Percentiles rank a stretch among this genome's conserved stretches.
These are phyloP conservation scores for Fomes fomentarius DNA, from an alignment of 1,284 basidiomycete species.

Conservation along the genomic window DNA sequence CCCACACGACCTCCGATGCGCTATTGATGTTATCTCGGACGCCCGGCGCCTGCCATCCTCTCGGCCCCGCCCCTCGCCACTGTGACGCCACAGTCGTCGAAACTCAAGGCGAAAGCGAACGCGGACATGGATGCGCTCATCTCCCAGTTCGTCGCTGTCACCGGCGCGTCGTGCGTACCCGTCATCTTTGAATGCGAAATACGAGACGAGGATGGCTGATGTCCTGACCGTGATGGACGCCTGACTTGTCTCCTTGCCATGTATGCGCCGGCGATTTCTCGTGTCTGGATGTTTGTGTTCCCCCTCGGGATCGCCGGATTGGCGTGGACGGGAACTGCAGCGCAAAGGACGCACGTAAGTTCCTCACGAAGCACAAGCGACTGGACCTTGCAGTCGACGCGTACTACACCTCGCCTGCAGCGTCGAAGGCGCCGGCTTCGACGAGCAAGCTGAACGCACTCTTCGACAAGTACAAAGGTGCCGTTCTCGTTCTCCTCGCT, in stretches of 20 bases:
- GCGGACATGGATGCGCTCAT: conserved; percentile 48
- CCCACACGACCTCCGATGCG: conserved; percentile 1
- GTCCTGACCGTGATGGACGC: no score
- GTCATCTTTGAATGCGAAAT: background rate
- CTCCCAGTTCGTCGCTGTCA: conserved; percentile 65
- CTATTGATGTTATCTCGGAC: conserved; percentile 2
- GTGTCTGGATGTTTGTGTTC: no score
- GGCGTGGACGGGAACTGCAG: conserved; percentile 34
- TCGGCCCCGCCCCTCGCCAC: background rate
- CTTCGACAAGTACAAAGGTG: conserved; percentile 84
- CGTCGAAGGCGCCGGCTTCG: conserved; percentile 41
- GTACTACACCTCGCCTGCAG: conserved; percentile 58
- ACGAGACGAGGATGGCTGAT: no score
- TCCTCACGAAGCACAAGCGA: conserved; percentile 71
- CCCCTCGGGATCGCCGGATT: no score
- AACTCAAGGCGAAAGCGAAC: conserved; percentile 22
- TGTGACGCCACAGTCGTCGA: background rate
- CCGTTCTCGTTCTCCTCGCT: conserved; percentile 18
- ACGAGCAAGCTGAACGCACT: conserved; percentile 62
- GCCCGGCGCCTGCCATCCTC: background rate
- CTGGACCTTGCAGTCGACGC: conserved; percentile 79
- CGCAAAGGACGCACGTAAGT: conserved; percentile 69
- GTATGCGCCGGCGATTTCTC: no score
- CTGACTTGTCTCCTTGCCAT: no score
- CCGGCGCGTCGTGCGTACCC: conserved; percentile 66